Conservation (phyloP, 1,284 basidiomycete genomes). For the Inonotus obliquus region DNA sequence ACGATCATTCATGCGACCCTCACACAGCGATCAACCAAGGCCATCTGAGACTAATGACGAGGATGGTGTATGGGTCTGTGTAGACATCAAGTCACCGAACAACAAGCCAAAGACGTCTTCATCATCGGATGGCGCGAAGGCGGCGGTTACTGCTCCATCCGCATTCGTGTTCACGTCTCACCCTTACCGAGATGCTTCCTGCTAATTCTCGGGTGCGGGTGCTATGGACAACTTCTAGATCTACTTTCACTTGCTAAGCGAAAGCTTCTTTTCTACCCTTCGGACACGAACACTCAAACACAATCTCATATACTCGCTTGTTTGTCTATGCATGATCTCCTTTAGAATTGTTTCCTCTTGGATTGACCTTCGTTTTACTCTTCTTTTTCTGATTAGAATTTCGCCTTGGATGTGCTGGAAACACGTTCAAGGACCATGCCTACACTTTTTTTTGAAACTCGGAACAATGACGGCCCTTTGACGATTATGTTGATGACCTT, state of each 20-base stretch:
- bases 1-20: neutral
- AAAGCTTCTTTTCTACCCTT: neutral
- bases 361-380: neutral
- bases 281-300: neutral
- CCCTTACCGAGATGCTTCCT: neutral
- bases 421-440: neutral
- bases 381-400: neutral
- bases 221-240: neutral
- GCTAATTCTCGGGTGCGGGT: neutral
- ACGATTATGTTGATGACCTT: neutral
- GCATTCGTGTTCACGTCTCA: neutral
- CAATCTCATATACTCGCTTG: neutral
- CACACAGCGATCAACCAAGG: neutral
- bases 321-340: neutral
- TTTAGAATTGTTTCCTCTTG: neutral
- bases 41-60: neutral
- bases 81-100: neutral
- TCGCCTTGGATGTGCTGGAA: neutral
- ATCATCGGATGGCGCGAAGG: neutral
- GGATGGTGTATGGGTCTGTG: slow-evolving; percentile 3
- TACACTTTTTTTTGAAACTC: too few species aligned
- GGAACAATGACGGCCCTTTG: neutral
- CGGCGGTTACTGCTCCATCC: neutral
- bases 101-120: neutral
- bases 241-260: neutral